Evolutionary conservation across 202 grass and related monocot genomes (phyloP), one percentile per base, ranked within the genome.

Genomic region (Schoenoplectus triqueter): DNA sequence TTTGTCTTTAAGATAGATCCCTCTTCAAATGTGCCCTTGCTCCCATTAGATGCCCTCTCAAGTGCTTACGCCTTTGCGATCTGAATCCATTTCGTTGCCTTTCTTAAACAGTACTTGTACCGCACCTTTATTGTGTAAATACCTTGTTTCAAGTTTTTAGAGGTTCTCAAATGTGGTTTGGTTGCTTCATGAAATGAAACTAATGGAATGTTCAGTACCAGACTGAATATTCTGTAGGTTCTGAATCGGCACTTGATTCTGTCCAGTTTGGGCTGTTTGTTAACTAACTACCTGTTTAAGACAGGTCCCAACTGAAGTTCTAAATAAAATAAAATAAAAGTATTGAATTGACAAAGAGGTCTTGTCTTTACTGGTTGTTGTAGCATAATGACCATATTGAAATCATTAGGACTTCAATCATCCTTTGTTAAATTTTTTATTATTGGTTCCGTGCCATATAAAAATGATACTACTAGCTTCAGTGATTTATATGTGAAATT

Each of bases 1-100:
- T 39, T 11, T 18, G 39, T 55, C 51, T 9, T 62, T 72, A 70
- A 17, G 52, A 14, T 42, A 87, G 86, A 87, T 83, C 79, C 70
- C 61, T 42, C 17, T 7, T 71, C 2, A 50, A 63, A 64, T 86
- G 4, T 61, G 31, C 18, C 3, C 42, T 61, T 40, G 15, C 0
- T 78, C 52, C 55, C 13, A 46, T 82, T 49, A 73, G 70, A 46
- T 80, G 13, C 11, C 6, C 2, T 86, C 39, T 69, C 2, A 80
- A 64, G 7, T 46, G 20, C 2, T 48, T 46, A 31, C 40, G 6
- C 20, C 4, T 81, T 64, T 69, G 65, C 47, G 63, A 70, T 81
- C 66, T 79, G 72, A 31, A 31, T 31, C 31, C 31, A 31, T 78
- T 62, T 19, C 1, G 31, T 31, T 31, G 31, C 31, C 31, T 31